A percentile compares a stretch with the other conserved stretches of the same genome.
Evolutionary conservation across 108 stramenopile genomes (phyloP).

Genomic region (Seminavis robusta): DNA sequence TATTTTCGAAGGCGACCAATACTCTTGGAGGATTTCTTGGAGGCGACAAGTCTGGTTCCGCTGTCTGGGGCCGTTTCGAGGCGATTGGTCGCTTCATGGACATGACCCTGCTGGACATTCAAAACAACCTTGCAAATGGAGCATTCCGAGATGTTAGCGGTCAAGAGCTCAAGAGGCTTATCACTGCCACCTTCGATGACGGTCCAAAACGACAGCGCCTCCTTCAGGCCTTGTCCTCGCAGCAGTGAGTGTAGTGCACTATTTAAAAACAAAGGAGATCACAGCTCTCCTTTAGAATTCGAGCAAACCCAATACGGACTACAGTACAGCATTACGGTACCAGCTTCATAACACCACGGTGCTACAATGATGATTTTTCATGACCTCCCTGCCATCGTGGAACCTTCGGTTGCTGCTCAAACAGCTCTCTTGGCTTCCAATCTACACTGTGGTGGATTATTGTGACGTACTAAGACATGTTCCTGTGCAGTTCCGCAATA

Average conservation of each 20-base stretch:
- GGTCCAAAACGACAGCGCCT: conserved; percentile 5
- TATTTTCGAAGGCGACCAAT: conserved; percentile 52
- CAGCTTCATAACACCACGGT: too few species aligned
- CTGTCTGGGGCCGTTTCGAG: conserved; percentile 48
- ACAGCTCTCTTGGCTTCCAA: too few species aligned
- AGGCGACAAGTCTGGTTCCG: conserved; percentile 11
- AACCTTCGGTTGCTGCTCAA: too few species aligned
- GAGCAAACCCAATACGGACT: too few species aligned
- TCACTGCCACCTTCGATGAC: conserved; percentile 43
- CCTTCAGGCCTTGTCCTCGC: neutral
- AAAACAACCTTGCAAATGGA: conserved; percentile 52
- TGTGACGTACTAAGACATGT: too few species aligned
- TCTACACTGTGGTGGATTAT: too few species aligned
- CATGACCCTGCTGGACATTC: conserved; percentile 58
- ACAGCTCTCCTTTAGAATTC: too few species aligned
- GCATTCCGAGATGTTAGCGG: conserved; percentile 63
- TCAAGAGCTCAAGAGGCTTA: conserved; percentile 51
- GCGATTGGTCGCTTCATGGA: conserved; percentile 57
- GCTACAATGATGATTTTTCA: too few species aligned
- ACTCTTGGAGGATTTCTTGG: conserved; percentile 24
- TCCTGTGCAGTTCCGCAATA: too few species aligned
- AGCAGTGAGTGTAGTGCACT: neutral
- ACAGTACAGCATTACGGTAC: too few species aligned
- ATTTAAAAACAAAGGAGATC: too few species aligned
- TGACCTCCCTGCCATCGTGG: too few species aligned